phyloP scores from a whole-genome alignment of 768 basidiomycete species.

The Psilocybe cyanescens region DNA sequence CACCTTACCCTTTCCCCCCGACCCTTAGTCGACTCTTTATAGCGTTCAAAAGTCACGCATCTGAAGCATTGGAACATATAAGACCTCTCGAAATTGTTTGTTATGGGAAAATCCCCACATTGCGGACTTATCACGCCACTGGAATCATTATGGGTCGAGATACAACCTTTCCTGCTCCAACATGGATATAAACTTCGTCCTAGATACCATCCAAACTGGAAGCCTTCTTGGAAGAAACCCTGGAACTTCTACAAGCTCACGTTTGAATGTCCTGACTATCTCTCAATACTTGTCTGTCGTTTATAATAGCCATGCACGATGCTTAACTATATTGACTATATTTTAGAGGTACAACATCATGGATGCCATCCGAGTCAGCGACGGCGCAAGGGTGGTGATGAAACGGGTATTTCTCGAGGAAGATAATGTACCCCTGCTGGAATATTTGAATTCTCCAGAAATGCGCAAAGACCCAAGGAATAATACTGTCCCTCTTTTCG shows the following conservation, averaged over 20 bases:
- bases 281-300: background rate
- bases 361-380: conserved; percentile 6
- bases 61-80: no score
- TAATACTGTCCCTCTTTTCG: conserved; percentile 25
- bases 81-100: no score
- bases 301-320: no score
- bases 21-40: no score
- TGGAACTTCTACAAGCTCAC: background rate
- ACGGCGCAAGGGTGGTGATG: conserved; percentile 1
- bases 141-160: conserved; percentile 1
- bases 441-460: conserved; percentile 16
- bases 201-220: conserved; percentile 13
- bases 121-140: no score
- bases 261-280: background rate
- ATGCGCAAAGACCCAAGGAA: conserved; percentile 22
- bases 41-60: no score
- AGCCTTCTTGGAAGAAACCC: conserved; percentile 6
- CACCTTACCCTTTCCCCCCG: no score
- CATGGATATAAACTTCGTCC: conserved; percentile 10
- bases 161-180: conserved; percentile 9
- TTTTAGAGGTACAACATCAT: background rate
- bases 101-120: no score
- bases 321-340: background rate
- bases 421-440: conserved; percentile 5
- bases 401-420: conserved; percentile 2